phyloP scores from a whole-genome alignment of 768 basidiomycete genomes.

The Mrakia gelida region DNA sequence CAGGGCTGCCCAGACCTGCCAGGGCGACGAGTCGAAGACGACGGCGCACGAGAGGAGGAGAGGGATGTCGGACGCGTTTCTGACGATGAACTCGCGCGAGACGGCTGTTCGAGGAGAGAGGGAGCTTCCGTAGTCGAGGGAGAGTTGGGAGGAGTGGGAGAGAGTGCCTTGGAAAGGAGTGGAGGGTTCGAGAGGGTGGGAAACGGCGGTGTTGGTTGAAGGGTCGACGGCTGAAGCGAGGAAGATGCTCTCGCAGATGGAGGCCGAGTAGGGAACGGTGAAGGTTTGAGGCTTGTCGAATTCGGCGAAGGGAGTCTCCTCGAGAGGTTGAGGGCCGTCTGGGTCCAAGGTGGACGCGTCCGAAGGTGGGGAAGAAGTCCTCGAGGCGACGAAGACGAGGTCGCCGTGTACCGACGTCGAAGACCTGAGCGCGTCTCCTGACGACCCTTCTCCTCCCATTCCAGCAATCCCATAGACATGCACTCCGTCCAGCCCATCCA shows the following conservation, averaged over 20 bases:
- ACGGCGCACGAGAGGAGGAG: slow-evolving; percentile 15
- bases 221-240: not conserved
- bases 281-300: not conserved
- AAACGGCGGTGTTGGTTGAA: not conserved
- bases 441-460: not conserved
- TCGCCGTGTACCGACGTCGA: slow-evolving; percentile 10
- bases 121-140: slow-evolving; percentile 3
- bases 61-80: slow-evolving; percentile 16
- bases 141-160: slow-evolving; percentile 4
- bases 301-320: not conserved
- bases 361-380: not conserved
- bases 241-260: slow-evolving; percentile 19
- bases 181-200: not conserved
- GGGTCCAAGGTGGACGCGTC: not conserved
- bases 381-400: slow-evolving; percentile 16
- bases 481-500: not conserved
- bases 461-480: not conserved
- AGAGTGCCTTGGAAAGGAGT: slow-evolving; percentile 5
- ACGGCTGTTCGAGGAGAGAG: not conserved
- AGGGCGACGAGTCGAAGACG: slow-evolving; percentile 23
- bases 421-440: not conserved
- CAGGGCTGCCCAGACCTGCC: slow-evolving; percentile 2
- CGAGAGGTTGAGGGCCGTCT: not conserved
- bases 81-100: slow-evolving; percentile 9
- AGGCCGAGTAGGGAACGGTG: slow-evolving; percentile 15